Evolutionary conservation across 1,284 basidiomycete species (phyloP).

Genomic region (Puccinia coronata): DNA sequence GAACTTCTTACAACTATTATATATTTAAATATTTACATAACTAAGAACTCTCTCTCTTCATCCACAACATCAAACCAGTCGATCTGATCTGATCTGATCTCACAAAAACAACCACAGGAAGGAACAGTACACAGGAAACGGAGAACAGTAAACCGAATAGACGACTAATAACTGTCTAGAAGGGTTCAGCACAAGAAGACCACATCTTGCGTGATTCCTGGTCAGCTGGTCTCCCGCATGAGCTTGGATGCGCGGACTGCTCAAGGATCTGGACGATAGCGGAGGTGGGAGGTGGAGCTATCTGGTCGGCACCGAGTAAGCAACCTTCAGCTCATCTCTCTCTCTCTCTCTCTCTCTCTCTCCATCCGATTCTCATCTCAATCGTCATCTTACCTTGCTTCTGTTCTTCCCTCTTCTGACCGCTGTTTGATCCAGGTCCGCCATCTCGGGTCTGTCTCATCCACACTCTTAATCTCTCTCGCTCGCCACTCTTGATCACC

Average conservation of each 20-base stretch:
- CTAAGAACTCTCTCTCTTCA: no score
- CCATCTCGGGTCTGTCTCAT: conserved; percentile 27
- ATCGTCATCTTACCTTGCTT: neutral
- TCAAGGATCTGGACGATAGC: conserved; percentile 43
- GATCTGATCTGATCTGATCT: no score
- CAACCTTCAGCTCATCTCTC: neutral
- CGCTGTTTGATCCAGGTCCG: conserved; percentile 3
- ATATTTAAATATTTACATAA: no score
- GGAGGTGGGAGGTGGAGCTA: conserved; percentile 13
- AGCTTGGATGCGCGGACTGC: conserved; percentile 39
- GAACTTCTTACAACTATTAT: no score
- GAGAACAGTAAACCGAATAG: no score
- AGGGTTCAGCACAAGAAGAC: no score
- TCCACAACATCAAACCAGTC: no score
- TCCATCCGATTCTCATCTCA: neutral
- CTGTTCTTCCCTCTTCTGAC: neutral
- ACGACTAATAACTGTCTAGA: no score
- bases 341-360: neutral
- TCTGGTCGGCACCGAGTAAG: conserved; percentile 41
- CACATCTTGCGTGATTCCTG: no score
- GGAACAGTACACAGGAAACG: no score
- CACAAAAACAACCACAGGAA: no score
- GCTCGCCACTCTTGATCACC: neutral
- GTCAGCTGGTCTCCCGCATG: conserved; percentile 18
- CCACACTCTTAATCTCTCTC: neutral